Percentiles rank a stretch among this genome's conserved stretches.
These are phyloP conservation scores for Thalia dealbata DNA, from an alignment of 176 grass and related monocot species.

Conservation along the genomic window DNA sequence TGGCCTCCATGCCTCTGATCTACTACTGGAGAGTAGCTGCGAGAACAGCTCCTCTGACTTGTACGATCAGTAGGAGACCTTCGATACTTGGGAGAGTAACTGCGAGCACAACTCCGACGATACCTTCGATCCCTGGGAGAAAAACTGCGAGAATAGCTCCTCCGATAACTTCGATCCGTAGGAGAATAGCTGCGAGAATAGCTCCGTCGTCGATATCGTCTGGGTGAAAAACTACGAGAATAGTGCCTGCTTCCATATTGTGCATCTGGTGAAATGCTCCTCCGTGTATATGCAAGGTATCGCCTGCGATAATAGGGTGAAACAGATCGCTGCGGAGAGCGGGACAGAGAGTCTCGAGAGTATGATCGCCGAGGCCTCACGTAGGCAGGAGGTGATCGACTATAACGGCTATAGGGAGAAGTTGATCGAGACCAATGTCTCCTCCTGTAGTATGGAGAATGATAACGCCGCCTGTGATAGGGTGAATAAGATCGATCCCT, in stretches of 20 bases:
- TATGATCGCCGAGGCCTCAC: too few relatives aligned
- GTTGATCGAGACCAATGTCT: constrained; percentile 7
- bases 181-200: constrained; percentile 28
- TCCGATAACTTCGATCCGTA: constrained; percentile 6
- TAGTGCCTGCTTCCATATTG: constrained; percentile 17
- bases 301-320: constrained; percentile 19
- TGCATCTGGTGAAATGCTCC: constrained; percentile 11
- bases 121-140: constrained; percentile 21
- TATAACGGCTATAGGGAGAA: too few relatives aligned
- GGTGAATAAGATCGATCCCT: constrained; percentile 40
- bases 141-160: constrained; percentile 28
- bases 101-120: constrained; percentile 18
- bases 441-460: constrained; percentile 15
- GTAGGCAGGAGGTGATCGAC: too few relatives aligned
- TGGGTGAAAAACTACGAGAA: constrained; percentile 30
- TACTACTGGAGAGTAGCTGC: too few relatives aligned
- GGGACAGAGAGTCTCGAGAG: not conserved
- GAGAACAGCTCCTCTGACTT: too few relatives aligned
- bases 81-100: constrained; percentile 14
- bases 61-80: too few relatives aligned
- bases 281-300: not conserved
- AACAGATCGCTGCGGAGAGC: constrained; percentile 22
- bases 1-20: not conserved
- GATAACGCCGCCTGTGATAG: constrained; percentile 7
- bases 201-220: not conserved